Conservation (phyloP, 768 basidiomycete species). For the Suillus decipiens region DNA sequence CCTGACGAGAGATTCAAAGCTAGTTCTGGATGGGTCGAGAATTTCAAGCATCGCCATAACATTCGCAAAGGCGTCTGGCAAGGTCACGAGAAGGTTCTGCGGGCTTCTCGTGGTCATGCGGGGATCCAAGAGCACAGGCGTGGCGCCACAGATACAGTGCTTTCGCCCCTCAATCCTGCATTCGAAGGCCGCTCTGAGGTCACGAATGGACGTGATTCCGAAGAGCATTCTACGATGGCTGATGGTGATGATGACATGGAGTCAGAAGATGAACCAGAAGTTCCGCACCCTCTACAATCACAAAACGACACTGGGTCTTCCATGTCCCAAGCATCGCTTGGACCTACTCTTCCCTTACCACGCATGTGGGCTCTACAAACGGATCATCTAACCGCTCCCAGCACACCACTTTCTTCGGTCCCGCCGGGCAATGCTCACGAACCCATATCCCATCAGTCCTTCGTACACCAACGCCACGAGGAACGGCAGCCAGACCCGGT, state of each 20-base stretch:
- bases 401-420: slow-evolving; percentile 34
- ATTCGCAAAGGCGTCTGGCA: slow-evolving; percentile 69
- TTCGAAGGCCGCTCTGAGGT: slow-evolving; percentile 36
- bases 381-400: slow-evolving; percentile 27
- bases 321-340: slow-evolving; percentile 28
- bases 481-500: slow-evolving; percentile 29
- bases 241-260: slow-evolving; percentile 39
- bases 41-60: slow-evolving; percentile 82
- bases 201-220: slow-evolving; percentile 24
- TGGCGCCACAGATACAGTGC: slow-evolving; percentile 33
- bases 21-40: slow-evolving; percentile 90
- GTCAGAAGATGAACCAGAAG: slow-evolving; percentile 36
- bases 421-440: slow-evolving; percentile 30
- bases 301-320: slow-evolving; percentile 31
- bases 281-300: slow-evolving; percentile 26
- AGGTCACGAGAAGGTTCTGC: slow-evolving; percentile 39
- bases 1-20: slow-evolving; percentile 82
- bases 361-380: slow-evolving; percentile 36
- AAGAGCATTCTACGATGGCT: slow-evolving; percentile 25
- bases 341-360: slow-evolving; percentile 33
- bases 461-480: slow-evolving; percentile 24
- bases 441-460: slow-evolving; percentile 32
- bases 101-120: slow-evolving; percentile 30
- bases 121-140: slow-evolving; percentile 38
- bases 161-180: slow-evolving; percentile 43